Percentiles rank a stretch among this genome's conserved stretches.
Conservation (phyloP, 2,329 filamentous ascomycete species). For the Alternaria dauci region DNA sequence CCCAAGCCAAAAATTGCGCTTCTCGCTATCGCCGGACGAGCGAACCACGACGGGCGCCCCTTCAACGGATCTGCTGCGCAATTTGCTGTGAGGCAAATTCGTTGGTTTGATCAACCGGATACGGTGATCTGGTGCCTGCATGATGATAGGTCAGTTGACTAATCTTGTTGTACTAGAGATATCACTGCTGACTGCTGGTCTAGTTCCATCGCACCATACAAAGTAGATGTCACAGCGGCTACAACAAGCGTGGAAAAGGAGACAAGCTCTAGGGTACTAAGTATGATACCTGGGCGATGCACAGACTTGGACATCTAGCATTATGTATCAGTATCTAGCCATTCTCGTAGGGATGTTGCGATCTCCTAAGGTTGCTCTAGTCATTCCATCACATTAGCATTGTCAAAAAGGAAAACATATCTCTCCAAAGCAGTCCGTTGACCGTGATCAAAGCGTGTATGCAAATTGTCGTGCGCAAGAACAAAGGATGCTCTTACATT, state of each 20-base stretch:
- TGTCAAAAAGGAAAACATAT: not conserved
- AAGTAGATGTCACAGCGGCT: not conserved
- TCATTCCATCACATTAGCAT: not conserved
- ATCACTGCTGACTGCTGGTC: not conserved
- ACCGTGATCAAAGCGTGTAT: not conserved
- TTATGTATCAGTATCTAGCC: not conserved
- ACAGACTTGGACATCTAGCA: not conserved
- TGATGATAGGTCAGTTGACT: slow-evolving; percentile 8
- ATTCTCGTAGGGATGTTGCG: not conserved
- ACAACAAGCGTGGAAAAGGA: not conserved
- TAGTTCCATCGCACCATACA: slow-evolving; percentile 4
- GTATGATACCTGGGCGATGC: not conserved
- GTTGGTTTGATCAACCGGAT: slow-evolving; percentile 7
- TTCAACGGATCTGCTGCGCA: slow-evolving; percentile 11
- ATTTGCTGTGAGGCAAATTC: slow-evolving; percentile 8
- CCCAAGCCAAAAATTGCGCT: slow-evolving; percentile 15
- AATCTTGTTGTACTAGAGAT: not conserved
- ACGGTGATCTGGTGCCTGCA: slow-evolving; percentile 20
- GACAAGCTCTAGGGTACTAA: not conserved
- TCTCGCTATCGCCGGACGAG: slow-evolving; percentile 11
- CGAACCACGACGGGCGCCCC: slow-evolving; percentile 8
- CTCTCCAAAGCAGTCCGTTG: not conserved
- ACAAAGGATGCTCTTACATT: not conserved
- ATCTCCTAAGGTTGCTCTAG: not conserved
- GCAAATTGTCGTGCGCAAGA: not conserved